These are phyloP conservation scores for Fusarium sublunatum DNA, from an alignment of 2,329 filamentous ascomycete genomes.

Conservation along the genomic window DNA sequence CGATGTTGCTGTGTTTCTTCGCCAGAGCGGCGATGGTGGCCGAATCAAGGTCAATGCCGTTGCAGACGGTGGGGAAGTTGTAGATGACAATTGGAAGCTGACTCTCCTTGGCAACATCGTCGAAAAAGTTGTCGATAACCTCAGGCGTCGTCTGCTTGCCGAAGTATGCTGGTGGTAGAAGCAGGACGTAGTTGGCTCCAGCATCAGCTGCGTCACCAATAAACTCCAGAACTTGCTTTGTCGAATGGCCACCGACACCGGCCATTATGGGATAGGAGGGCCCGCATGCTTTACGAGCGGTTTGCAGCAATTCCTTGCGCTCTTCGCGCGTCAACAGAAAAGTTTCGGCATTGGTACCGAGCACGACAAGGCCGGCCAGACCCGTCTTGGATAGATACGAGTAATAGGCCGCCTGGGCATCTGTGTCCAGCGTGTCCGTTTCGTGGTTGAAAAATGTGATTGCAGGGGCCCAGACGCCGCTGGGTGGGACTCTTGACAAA, in stretches of 20 bases:
- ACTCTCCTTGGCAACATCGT: slow-evolving; percentile 63
- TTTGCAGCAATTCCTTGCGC: slow-evolving; percentile 64
- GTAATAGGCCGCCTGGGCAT: slow-evolving; percentile 62
- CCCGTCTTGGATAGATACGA: slow-evolving; percentile 62
- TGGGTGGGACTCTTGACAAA: slow-evolving; percentile 37
- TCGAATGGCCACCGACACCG: slow-evolving; percentile 73
- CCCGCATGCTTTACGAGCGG: slow-evolving; percentile 79
- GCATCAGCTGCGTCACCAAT: slow-evolving; percentile 69
- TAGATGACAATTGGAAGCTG: slow-evolving; percentile 71
- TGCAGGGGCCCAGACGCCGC: slow-evolving; percentile 63
- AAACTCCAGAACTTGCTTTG: slow-evolving; percentile 70
- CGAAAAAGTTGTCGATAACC: slow-evolving; percentile 71
- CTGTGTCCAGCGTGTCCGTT: slow-evolving; percentile 61
- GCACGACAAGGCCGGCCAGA: slow-evolving; percentile 63
- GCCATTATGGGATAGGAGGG: slow-evolving; percentile 88
- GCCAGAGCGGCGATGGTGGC: slow-evolving; percentile 60
- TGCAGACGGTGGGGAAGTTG: slow-evolving; percentile 76
- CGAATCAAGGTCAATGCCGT: slow-evolving; percentile 75
- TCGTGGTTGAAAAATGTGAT: slow-evolving; percentile 65
- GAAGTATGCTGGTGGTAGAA: slow-evolving; percentile 73
- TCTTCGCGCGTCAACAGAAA: slow-evolving; percentile 69
- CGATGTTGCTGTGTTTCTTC: slow-evolving; percentile 63
- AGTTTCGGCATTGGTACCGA: slow-evolving; percentile 67
- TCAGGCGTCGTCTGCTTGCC: slow-evolving; percentile 68
- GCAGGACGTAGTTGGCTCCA: slow-evolving; percentile 70